phyloP scores from a whole-genome alignment of 345 rosid genomes.

The Cardamine chenopodiifolia region DNA sequence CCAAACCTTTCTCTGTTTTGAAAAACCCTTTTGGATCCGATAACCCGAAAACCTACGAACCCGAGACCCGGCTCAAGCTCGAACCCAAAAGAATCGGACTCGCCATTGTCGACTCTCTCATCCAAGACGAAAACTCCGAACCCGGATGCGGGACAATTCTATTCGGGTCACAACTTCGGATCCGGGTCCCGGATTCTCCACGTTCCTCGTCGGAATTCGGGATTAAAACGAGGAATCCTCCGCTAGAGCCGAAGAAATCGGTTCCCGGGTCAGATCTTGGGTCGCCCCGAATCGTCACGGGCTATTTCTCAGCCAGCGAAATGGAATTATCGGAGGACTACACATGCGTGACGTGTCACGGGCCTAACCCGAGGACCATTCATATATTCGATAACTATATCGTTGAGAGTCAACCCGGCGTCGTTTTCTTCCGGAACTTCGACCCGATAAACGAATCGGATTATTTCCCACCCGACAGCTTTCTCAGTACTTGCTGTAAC shows the following conservation, averaged over 20 bases:
- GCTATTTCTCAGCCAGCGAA: conserved; percentile 59
- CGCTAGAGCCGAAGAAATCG: conserved; percentile 4
- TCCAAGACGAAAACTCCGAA: conserved; percentile 43
- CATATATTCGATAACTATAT: conserved; percentile 87
- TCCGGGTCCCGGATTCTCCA: conserved; percentile 79
- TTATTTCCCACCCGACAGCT: conserved; percentile 54
- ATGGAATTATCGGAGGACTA: conserved; percentile 94
- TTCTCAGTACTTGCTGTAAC: conserved; percentile 72
- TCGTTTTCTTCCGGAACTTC: conserved; percentile 44
- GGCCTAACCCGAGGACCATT: conserved; percentile 82
- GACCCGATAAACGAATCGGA: conserved; percentile 40
- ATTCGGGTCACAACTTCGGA: conserved; percentile 79
- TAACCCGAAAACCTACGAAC: conserved; percentile 43
- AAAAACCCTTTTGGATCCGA: conserved; percentile 70
- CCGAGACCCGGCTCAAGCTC: conserved; percentile 54
- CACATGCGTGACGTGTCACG: conserved; percentile 85
- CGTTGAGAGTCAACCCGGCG: conserved; percentile 68
- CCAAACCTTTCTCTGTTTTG: conserved; percentile 65
- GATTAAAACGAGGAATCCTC: conserved; percentile 60
- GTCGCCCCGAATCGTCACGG: conserved; percentile 50
- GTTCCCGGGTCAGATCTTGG: conserved; percentile 42
- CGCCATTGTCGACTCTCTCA: conserved; percentile 67
- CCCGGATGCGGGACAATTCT: conserved; percentile 53
- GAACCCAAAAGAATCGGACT: conserved; percentile 67
- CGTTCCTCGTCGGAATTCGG: conserved; percentile 67